Evolutionary conservation across 2,329 filamentous ascomycete species (phyloP), one percentile per base, ranked within the genome.

Genomic region (Fusarium sulawesiense): DNA sequence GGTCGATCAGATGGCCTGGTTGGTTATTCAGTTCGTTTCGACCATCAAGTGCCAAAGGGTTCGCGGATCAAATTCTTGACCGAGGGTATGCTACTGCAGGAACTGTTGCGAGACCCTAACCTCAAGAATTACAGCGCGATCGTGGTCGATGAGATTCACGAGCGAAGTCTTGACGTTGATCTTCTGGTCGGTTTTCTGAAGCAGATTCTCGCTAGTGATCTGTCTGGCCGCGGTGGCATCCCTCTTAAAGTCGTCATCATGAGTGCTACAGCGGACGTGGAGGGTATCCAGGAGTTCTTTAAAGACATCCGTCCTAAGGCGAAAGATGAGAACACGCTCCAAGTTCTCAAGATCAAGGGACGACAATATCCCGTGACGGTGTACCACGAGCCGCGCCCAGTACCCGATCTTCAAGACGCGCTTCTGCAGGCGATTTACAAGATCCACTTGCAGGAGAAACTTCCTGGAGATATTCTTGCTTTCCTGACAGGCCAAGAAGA

Each of bases 141-240:
- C 1, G 87, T 99, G 20, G 93, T 99, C 10, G 96, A 99, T 80
- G 96, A 99, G 79, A 96, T 99, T 14, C 96, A 99, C 82, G 96
- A 99, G 82, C 87, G 96, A 73, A 97, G 94, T 72, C 88, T 98
- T 23, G 97, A 98, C 77, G 95, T 98, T 10, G 96, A 99, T 81
- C 82, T 99, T 27, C 85, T 98, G 12, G 85, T 97, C 27, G 96
- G 96, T 0, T 98, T 99, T 70, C 78, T 99, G 66, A 93, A 93
- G 76, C 91, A 92, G 65, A 87, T 98, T 48, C 82, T 96, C 2
- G 83, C 85, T 1, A 84, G 86, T 4, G 84, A 89, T 58, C 86
- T 88, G 40, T 84, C 87, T 46, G 89, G 89, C 9, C 88, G 92
- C 7, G 89, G 91, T 10, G 92, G 92, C 7, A 83, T 91, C 30